Evolutionary conservation across 805 yeast genomes (phyloP), one percentile per base, ranked within the genome.

Genomic region (Wickerhamiella spandovensis): DNA sequence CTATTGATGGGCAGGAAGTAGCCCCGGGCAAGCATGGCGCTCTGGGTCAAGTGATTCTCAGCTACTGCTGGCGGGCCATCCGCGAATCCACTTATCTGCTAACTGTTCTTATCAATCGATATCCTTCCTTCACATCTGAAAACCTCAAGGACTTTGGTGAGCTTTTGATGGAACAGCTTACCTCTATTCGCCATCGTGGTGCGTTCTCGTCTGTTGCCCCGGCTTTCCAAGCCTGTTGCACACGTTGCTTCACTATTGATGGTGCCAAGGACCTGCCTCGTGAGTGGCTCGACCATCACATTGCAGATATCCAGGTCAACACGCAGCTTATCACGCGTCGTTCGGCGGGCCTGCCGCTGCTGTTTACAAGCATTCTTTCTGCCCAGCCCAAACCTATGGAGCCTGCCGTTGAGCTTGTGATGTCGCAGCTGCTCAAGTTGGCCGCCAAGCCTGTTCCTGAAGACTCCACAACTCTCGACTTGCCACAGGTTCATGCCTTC

Each of bases 401-500:
- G 25, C 69, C 70, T 1, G 61, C 81, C 22, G 63, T 84, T 44
- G 63, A 65, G 4, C 51, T 61, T 8, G 76, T 94, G 0, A 75
- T 86, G 56, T 65, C 68, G 0, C 59, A 67, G 38, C 67, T 90
- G 10, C 54, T 78, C 13, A 61, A 61, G 13, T 75, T 88, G 30
- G 88, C 94, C 0, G 56, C 66, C 7, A 51, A 62, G 6, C 79
- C 82, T 0, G 69, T 75, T 3, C 65, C 63, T 13, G 70, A 68
- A 25, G 65, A 70, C 38, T 51, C 53, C 12, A 79, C 72, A 42
- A 68, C 68, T 47, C 72, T 78, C 54, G 95, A 85, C 60, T 70
- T 88, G 15, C 92, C 97, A 0, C 97, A 89, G 61, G 95, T 90
- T 0, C 95, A 90, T 67, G 97, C 97, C 0, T 79, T 86, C 61